Evolutionary conservation across 2,329 filamentous ascomycete genomes (phyloP), one percentile per base, ranked within the genome.

Genomic region (Thielaviopsis punctulata): DNA sequence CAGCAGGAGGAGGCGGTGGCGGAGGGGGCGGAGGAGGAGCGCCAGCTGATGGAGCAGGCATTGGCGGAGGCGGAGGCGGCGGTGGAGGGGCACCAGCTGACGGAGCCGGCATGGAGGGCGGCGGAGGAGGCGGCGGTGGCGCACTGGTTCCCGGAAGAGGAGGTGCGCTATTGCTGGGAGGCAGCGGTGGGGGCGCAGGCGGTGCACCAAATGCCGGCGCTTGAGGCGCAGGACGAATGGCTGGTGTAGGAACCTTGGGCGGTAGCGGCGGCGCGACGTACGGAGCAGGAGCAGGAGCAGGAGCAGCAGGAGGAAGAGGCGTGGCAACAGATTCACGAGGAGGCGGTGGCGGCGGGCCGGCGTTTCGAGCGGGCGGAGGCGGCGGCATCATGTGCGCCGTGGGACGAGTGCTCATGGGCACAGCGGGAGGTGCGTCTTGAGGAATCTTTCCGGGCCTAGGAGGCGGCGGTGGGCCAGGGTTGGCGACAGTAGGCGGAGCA

Each of bases 111-210:
- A 69, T 67, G 7, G 45, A 21, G 22, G 70, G 69, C 53, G 61
- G 69, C 13, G 67, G 63, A 10, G 63, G 63, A 5, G 69, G 68
- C 9, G 71, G 69, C n/a, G 72, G 52, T 10, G 86, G 85, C 39
- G 85, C 82, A 18, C 52, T 49, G 6, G 27, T 39, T 21, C 24
- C 53, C 5, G 56, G 52, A 10, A 51, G 39, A 10, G 86, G 79
- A 6, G 89, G 88, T 52, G 89, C 87, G 70, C 44, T 25, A 45
- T 44, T 7, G 50, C 44, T n/a, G 27, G 44, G 10, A 30, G 49
- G 50, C 33, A 46, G 49, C 1, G 53, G 21, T 12, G 39, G 39
- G 1, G 65, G 64, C 13, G 44, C 45, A 3, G 53, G 36, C 13
- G 43, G 49, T 21, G 49, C 49, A 18, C 15, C 46, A 8, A 23